Base-by-base conservation (phyloP, 2,329 filamentous ascomycete species). In the Alternaria sp. region DNA sequence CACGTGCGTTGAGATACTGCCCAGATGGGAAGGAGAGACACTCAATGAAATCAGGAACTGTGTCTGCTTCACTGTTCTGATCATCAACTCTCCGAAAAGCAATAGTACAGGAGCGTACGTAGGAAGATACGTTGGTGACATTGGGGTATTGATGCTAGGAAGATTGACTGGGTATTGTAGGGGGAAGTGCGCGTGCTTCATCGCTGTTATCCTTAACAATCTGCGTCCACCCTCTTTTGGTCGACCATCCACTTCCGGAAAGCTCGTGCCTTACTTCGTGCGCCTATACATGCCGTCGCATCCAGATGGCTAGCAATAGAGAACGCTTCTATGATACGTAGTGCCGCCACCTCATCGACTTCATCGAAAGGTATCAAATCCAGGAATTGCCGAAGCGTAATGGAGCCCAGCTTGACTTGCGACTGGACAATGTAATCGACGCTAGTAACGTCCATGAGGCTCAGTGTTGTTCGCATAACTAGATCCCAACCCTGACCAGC, bases 371-470 rank as follows among this genome's bases (percentile, higher is more conserved):
- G 64, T 7, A 76, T 61, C 25, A 70, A 54, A 12, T 66, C 66
- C 6, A 76, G 32, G 43, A 76, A 73, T 4, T 70, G 60, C 11
- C 66, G 62, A 17, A 76, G 57, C 8, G 73, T 61, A n/a, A 77
- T 59, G 2, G 68, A 68, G 1, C 74, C 74, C 8, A 76, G 61
- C 32, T 71, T 74, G n/a, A 72, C 54, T 12, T 66, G 69, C 15
- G 69, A 61, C 32, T 73, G 63, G 1, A 60, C 45, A 13, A 76
- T n/a, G 32, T 67, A 72, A 58, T 75, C 70, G 28, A 54, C 64
- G 15, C 50, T 57, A n/a, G 57, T 54, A 11, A 60, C 30, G n/a
- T 71, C 68, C 10, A 61, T 51, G n/a, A 62, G 28, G 11, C 66
- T 64, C 7, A 62, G 46, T 10, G 67, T 68, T 40, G 67, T 69